A percentile compares a stretch with the other conserved stretches of the same genome.
Evolutionary conservation across 495 filamentous ascomycete species (phyloP).

Genomic region (Xanthoparmelia taractica): DNA sequence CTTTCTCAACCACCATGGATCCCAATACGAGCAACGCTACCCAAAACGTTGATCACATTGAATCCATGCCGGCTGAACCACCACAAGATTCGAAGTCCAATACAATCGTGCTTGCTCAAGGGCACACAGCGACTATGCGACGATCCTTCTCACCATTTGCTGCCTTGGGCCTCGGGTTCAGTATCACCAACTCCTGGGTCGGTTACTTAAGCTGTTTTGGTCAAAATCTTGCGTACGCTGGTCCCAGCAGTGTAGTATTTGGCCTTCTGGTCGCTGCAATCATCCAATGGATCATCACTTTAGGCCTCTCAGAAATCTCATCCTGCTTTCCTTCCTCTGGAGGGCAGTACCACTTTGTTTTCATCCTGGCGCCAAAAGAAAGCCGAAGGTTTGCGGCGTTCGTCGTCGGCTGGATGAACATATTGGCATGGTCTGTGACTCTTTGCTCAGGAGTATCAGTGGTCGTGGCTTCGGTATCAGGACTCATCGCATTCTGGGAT

Average conservation of each 20-base stretch:
- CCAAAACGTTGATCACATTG: no score
- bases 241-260: constrained; percentile 26
- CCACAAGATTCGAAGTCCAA: constrained; percentile 10
- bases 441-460: constrained; percentile 27
- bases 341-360: constrained; percentile 33
- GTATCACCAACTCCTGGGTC: constrained; percentile 37
- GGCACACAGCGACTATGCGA: constrained; percentile 29
- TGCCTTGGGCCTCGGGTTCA: constrained; percentile 31
- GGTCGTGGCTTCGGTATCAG: constrained; percentile 21
- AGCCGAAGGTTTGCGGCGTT: constrained; percentile 27
- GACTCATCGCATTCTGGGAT: constrained; percentile 27
- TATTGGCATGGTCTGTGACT: constrained; percentile 34
- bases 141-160: constrained; percentile 32
- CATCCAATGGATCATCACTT: constrained; percentile 25
- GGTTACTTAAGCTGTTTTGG: constrained; percentile 29
- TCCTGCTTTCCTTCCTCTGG: constrained; percentile 28
- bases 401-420: constrained; percentile 34
- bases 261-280: constrained; percentile 24
- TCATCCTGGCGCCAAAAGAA: constrained; percentile 26
- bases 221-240: constrained; percentile 25
- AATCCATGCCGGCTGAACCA: background rate
- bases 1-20: background rate
- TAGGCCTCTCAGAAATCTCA: constrained; percentile 29
- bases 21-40: background rate
- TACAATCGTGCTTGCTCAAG: constrained; percentile 32